These are phyloP conservation scores for Calycina marina DNA, from an alignment of 2,329 filamentous ascomycete genomes.

Conservation along the genomic window DNA sequence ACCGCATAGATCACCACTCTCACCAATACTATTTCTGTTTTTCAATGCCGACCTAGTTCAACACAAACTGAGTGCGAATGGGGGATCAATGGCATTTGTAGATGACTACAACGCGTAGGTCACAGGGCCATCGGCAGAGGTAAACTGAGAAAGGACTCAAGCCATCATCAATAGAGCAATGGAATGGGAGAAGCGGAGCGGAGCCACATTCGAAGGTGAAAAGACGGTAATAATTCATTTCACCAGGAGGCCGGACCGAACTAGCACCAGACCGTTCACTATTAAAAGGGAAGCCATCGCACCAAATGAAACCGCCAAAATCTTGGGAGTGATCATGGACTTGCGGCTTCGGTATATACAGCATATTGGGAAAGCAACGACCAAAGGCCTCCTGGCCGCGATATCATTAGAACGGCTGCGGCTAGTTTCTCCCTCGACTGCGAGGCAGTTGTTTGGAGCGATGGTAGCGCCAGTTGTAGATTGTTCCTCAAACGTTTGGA, in stretches of 20 bases:
- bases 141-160: conserved; percentile 14
- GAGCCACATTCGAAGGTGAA: conserved; percentile 16
- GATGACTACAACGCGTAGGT: conserved; percentile 2
- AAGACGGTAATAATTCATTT: conserved; percentile 17
- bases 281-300: conserved; percentile 4
- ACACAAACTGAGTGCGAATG: neutral
- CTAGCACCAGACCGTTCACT: conserved; percentile 2
- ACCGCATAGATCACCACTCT: conserved; percentile 23
- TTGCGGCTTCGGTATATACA: conserved; percentile 18
- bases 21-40: conserved; percentile 24
- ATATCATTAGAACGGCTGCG: conserved; percentile 5
- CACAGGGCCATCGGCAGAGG: conserved; percentile 11
- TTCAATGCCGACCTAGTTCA: conserved; percentile 13
- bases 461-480: conserved; percentile 18
- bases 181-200: conserved; percentile 17
- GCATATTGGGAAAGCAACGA: conserved; percentile 13
- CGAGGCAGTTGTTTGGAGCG: conserved; percentile 12
- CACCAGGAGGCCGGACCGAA: conserved; percentile 1
- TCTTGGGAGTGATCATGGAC: conserved; percentile 17
- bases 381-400: conserved; percentile 15
- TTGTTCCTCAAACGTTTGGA: conserved; percentile 18
- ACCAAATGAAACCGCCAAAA: conserved; percentile 4
- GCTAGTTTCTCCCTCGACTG: conserved; percentile 5
- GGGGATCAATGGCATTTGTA: conserved; percentile 1
- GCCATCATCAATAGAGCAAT: conserved; percentile 14